Evolutionary conservation across 2,329 filamentous ascomycete genomes (phyloP), one percentile per base, ranked within the genome.

Genomic region (Cladosporium sp.): DNA sequence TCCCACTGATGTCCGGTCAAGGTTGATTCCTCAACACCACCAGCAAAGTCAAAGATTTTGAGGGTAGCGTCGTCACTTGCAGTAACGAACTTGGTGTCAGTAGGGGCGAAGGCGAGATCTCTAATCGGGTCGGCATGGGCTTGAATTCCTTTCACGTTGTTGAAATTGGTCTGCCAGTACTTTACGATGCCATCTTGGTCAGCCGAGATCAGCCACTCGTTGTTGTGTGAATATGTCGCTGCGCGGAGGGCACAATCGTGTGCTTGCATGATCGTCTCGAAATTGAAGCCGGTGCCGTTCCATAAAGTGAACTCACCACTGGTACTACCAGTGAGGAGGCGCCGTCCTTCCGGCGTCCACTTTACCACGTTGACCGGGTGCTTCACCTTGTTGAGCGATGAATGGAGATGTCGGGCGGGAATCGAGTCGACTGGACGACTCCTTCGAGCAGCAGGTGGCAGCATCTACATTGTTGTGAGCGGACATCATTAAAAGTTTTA

Each of bases 231-330:
- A 82, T 97, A 99, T 69, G 88, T 88, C 55, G 93, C 84, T 11
- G 91, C 89, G 71, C 92, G 87, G 70, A 97, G 93, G 44, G 92
- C 91, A 64, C 89, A 88, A 79, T 97, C 94, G 78, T 98, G 94
- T 46, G 94, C 94, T 78, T 97, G 93, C 91, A 97, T 97, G 31
- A 99, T 97, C 3, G 95, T 98, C 81, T 99, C 95, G 73, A 99
- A 99, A 78, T 99, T 98, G 85, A 99, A 99, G 28, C 93, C 94
- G 52, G 94, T 98, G 69, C 95, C 95, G 77, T 99, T 99, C 95
- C 95, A 99, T 3, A 99, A 80, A 46, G 96, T 99, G 74, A 99
- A 99, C 77, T 99, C 95, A 74, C 95, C 95, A 77, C 94, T 98
- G 71, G 93, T 96, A 0, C 93, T 96, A 26, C 93, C 95, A 0